Base-by-base conservation (phyloP, 495 filamentous ascomycete genomes). In the Podospora pseudoanserina region DNA sequence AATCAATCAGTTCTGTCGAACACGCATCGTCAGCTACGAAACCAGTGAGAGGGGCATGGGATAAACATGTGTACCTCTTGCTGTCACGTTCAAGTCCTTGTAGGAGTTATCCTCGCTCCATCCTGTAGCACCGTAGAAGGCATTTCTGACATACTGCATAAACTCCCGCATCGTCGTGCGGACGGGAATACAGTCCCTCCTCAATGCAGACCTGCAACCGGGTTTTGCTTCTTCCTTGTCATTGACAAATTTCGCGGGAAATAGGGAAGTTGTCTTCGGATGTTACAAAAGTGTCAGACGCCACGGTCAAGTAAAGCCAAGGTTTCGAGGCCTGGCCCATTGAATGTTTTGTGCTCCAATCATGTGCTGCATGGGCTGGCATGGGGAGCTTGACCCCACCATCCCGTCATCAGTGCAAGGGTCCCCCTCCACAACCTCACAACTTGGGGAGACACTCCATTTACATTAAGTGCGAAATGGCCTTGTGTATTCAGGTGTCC, bases 81-180 rank as follows among this genome's bases (percentile, higher is more conserved):
- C 89, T 16, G 96, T 97, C 57, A 89, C 89, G 58, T 92, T 97
- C 67, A 99, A 86, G 53, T 89, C 87, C 67, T 90, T 89, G 80
- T 99, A 99, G 16, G 89, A 92, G 79, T 97, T 98, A 81, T 99
- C 93, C 68, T 87, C 85, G 76, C 94, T 92, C 95, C 95, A 98
- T 71, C 88, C 83, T 5, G 93, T 93, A 65, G 89, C 89, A 78
- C 90, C 85, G 78, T 91, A 91, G 81, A 98, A 99, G 77, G 92
- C 90, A 76, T 92, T 87, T 78, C 96, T 94, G 79, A 99, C 89
- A 80, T 96, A 94, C 76, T 97, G 92, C 94, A 98, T 99, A 83
- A 97, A 99, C 78, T 92, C 90, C 81, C 96, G 88, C 95, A 99
- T 99, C 57, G 39, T 74, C 61, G 4, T 19, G 53, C 23, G 60